Conservation (phyloP, 2,329 filamentous ascomycete species). For the Xylaria sp. region DNA sequence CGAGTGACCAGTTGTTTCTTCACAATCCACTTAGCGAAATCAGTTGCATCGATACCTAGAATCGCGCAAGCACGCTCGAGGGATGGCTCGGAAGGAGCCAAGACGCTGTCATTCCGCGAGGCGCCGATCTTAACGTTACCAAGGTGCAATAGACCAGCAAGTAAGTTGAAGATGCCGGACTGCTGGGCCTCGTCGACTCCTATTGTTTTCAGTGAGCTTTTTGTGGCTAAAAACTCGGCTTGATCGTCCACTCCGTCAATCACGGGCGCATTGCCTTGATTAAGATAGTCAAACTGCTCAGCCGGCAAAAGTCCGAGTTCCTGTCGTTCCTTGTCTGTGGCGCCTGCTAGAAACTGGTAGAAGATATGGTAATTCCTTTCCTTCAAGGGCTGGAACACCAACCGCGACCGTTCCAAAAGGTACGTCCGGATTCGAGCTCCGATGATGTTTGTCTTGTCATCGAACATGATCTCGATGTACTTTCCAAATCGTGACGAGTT, state of each 20-base stretch:
- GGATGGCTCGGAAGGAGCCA: conserved; percentile 82
- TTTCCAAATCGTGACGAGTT: conserved; percentile 99
- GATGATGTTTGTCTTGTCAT: conserved; percentile 93
- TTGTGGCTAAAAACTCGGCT: conserved; percentile 89
- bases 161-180: conserved; percentile 84
- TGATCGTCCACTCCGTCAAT: conserved; percentile 97
- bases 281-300: conserved; percentile 95
- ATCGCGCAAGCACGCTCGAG: conserved; percentile 83
- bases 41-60: conserved; percentile 83
- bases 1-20: conserved; percentile 98
- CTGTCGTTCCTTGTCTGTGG: conserved; percentile 83
- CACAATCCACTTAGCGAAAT: conserved; percentile 97
- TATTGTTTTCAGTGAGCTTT: conserved; percentile 86
- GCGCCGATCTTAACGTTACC: conserved; percentile 97
- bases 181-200: conserved; percentile 82
- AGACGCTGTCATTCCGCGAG: conserved; percentile 85
- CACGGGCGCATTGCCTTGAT: conserved; percentile 88
- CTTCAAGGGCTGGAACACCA: conserved; percentile 97
- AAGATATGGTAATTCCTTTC: conserved; percentile 99
- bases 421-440: conserved; percentile 98
- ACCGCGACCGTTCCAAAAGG: conserved; percentile 89
- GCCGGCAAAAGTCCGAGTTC: conserved; percentile 82
- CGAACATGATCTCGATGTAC: conserved; percentile 99
- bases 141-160: conserved; percentile 91
- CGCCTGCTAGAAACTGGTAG: conserved; percentile 94